Evolutionary conservation across 2,329 filamentous ascomycete genomes (phyloP), one percentile per base, ranked within the genome.

Genomic region (Fusarium brevicatenulatum): DNA sequence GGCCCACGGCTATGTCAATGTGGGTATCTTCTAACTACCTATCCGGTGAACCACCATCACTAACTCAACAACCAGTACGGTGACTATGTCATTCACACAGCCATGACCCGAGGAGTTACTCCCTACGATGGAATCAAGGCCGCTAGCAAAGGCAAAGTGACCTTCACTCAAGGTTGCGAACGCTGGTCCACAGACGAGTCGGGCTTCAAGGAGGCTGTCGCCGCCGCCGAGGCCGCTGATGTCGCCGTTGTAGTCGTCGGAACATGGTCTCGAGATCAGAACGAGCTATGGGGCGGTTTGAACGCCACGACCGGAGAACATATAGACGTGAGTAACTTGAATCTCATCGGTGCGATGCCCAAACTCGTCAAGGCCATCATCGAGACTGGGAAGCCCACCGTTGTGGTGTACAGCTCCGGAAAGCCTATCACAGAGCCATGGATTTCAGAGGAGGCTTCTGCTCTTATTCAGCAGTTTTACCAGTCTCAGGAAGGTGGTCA

Each of bases 241-340:
- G 88, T 94, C 5, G 92, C 92, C 10, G 86, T 94, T 9, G 91
- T 94, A 0, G 85, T 94, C 1, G 91, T 94, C 2, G 92, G 92
- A 37, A 94, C 92, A 13, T 94, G 92, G 92, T 90, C 89, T 32
- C 88, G 92, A 54, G 92, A 95, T 76, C 92, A 94, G 78, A 83
- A 86, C 58, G 89, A 94, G 79, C 87, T 94, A 7, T 94, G 91
- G 92, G 80, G 83, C 63, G 90, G 90, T 0, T 79, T 93, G 6
- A 94, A 94, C 73, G 91, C 91, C 34, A 94, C 92, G 2, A 94
- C 91, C 0, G 92, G 91, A 56, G 92, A 94, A 78, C 91, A 93
- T 76, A 89, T 94, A 53, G 92, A 94, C 73, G 85, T 90, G 2
- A 83, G 88, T 63, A 85, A 85, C 57, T 86, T 94, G 23, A 86